Conservation (phyloP, 202 grass and related monocot species). For the Musa balbisiana region DNA sequence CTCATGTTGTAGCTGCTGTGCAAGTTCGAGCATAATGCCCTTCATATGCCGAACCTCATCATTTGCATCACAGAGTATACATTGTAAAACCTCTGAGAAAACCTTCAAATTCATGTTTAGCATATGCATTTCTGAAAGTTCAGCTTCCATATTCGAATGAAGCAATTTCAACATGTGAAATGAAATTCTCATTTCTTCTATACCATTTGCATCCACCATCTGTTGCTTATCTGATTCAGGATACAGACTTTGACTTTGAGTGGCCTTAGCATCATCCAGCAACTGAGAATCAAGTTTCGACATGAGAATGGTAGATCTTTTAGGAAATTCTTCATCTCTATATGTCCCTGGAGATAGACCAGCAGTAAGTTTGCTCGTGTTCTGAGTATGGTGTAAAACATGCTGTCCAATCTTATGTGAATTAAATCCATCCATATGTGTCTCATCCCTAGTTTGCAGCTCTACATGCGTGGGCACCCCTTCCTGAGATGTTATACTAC, state of each 20-base stretch:
- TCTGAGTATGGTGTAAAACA: neutral
- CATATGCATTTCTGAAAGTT: conserved; percentile 50
- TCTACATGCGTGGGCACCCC: conserved; percentile 14
- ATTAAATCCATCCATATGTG: conserved; percentile 5
- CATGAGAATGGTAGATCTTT: conserved; percentile 15
- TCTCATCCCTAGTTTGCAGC: conserved; percentile 11
- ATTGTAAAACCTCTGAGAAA: conserved; percentile 69
- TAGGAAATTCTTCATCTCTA: conserved; percentile 28
- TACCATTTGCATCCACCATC: conserved; percentile 2
- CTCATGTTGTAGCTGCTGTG: conserved; percentile 52
- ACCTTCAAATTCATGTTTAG: conserved; percentile 54
- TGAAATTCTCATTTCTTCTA: conserved; percentile 27
- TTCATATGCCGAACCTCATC: conserved; percentile 48
- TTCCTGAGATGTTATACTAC: conserved; percentile 29
- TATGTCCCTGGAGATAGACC: conserved; percentile 9
- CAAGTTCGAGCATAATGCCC: conserved; percentile 44
- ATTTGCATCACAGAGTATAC: conserved; percentile 49
- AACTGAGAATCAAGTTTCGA: conserved; percentile 20
- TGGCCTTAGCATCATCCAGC: conserved; percentile 12
- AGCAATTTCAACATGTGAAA: conserved; percentile 16
- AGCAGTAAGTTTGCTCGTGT: neutral
- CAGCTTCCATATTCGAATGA: conserved; percentile 38
- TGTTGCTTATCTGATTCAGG: conserved; percentile 20
- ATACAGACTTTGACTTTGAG: neutral
- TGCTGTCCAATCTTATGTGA: neutral